A percentile compares a stretch with the other conserved stretches of the same genome.
phyloP scores from a whole-genome alignment of 169 alveolate species.

The Perkinsus chesapeaki region DNA sequence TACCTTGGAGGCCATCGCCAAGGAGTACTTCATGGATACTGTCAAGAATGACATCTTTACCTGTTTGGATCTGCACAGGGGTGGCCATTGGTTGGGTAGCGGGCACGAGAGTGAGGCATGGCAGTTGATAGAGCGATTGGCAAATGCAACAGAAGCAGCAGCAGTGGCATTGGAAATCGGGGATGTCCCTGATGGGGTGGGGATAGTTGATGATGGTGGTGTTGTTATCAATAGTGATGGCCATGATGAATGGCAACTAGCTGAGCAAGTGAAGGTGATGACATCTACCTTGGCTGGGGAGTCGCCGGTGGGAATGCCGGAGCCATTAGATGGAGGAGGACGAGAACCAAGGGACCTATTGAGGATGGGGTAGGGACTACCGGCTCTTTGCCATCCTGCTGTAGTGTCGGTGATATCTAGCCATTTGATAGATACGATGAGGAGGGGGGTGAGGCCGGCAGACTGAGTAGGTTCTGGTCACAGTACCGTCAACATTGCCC shows the following conservation, averaged over 20 bases:
- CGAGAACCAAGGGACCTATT: background rate
- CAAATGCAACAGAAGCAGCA: background rate
- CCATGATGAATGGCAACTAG: background rate
- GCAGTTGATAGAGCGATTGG: background rate
- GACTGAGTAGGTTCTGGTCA: background rate
- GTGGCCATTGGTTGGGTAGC: background rate
- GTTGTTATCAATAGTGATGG: background rate
- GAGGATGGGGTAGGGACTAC: background rate
- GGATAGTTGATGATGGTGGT: background rate
- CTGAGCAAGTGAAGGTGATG: background rate
- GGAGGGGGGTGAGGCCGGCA: background rate
- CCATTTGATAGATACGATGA: background rate
- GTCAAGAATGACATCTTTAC: background rate
- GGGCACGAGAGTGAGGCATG: background rate
- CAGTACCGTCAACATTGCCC: background rate
- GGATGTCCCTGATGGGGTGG: background rate
- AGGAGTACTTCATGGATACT: background rate
- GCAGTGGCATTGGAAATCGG: background rate
- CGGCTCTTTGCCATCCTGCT: too few relatives aligned
- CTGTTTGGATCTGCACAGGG: background rate
- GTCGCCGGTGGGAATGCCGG: background rate
- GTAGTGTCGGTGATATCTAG: background rate
- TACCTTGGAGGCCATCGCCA: background rate
- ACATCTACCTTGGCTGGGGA: background rate
- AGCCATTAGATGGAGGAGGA: background rate